These are phyloP conservation scores for Pythium phragmiticola DNA, from an alignment of 352 stramenopile genomes.

Conservation along the genomic window DNA sequence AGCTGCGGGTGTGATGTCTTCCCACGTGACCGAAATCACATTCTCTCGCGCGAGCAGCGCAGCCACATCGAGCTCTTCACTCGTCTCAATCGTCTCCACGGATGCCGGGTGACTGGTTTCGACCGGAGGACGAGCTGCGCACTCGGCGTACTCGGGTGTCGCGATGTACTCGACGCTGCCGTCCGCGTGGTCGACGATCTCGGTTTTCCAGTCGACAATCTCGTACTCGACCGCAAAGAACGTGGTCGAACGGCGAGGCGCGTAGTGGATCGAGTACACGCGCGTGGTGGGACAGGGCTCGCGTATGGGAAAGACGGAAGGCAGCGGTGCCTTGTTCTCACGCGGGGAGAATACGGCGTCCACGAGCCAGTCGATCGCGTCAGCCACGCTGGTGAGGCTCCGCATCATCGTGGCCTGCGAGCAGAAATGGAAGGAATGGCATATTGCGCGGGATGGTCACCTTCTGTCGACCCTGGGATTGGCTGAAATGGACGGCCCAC, in stretches of 20 bases:
- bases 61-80: not conserved
- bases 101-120: not conserved
- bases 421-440: not conserved
- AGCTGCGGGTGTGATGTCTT: not conserved
- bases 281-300: not conserved
- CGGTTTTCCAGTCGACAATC: slow-evolving; percentile 4
- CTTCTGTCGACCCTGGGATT: not conserved
- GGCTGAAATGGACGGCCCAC: not conserved
- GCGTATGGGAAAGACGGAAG: not conserved
- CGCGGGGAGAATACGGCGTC: not conserved
- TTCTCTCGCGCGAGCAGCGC: not conserved
- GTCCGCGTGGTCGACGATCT: not conserved
- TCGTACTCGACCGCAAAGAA: not conserved
- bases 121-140: not conserved
- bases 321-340: not conserved
- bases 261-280: not conserved
- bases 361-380: not conserved
- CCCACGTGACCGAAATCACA: not conserved
- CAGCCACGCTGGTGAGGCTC: not conserved
- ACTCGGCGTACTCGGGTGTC: not conserved
- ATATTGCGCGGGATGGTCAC: not conserved
- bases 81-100: slow-evolving; percentile 1
- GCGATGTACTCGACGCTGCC: not conserved
- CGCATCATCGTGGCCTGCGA: not conserved
- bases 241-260: not conserved